phyloP scores from a whole-genome alignment of 768 basidiomycete species.

The Russula griseocarnosa region DNA sequence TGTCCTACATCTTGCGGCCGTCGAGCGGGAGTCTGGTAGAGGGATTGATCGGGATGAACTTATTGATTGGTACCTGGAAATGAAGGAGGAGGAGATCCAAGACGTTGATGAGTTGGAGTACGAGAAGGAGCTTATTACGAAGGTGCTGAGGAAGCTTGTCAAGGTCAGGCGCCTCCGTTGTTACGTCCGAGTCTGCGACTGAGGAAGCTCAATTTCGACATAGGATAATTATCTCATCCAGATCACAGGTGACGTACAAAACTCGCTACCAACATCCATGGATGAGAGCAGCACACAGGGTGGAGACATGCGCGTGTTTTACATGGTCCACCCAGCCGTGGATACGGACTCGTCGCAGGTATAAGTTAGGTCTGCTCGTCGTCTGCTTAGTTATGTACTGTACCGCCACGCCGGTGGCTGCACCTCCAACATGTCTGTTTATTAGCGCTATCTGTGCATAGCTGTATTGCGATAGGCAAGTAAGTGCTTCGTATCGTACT shows the following conservation, averaged over 20 bases:
- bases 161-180: slow-evolving; percentile 54
- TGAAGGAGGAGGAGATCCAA: slow-evolving; percentile 76
- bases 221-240: slow-evolving; percentile 86
- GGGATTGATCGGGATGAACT: slow-evolving; percentile 89
- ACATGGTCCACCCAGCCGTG: slow-evolving; percentile 88
- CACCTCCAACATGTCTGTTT: too few species aligned
- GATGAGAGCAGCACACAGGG: slow-evolving; percentile 56
- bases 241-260: slow-evolving; percentile 76
- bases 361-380: background rate
- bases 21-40: slow-evolving; percentile 68
- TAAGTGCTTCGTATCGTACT: too few species aligned
- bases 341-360: slow-evolving; percentile 51
- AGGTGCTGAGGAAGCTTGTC: slow-evolving; percentile 84
- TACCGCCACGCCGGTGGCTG: too few species aligned
- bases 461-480: too few species aligned
- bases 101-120: slow-evolving; percentile 85
- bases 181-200: background rate
- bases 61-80: slow-evolving; percentile 95
- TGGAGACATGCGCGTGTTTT: slow-evolving; percentile 66
- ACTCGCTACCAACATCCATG: slow-evolving; percentile 61
- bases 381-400: slow-evolving; percentile 22
- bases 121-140: slow-evolving; percentile 84
- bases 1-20: slow-evolving; percentile 72
- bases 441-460: too few species aligned
- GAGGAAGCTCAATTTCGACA: slow-evolving; percentile 3